Evolutionary conservation across 2,329 filamentous ascomycete genomes (phyloP), one percentile per base, ranked within the genome.

Genomic region (Zalaria obscura): DNA sequence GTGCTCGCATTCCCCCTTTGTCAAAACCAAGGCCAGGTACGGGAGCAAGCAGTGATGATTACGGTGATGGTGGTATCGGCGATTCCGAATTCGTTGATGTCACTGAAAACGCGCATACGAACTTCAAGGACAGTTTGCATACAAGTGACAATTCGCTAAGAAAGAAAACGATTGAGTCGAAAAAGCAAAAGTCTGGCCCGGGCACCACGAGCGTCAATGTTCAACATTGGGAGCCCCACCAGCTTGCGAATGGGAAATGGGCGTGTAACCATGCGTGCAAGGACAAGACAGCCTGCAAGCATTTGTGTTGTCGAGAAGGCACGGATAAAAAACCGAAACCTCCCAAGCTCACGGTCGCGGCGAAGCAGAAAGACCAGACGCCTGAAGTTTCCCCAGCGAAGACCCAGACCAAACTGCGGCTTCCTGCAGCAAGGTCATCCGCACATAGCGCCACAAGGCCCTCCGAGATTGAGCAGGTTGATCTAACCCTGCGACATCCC

Each of bases 201-300:
- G 5, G 9, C 5, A 25, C 18, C 18, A 18, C 18, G 18, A 2
- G 18, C 18, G 18, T 18, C 18, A 18, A 18, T 18, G 18, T 27
- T 28, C 38, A 43, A 28, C 31, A 38, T 31, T 47, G 50, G 29
- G 60, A 69, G 37, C 69, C 76, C 4, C 55, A 62, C 1, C 70
- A 68, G 49, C 69, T 87, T 46, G 59, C 67, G 0, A 88, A 83
- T 52, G 83, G 82, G 0, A 83, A 72, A 52, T 88, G 79, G 76
- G 70, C 71, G 31, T 89, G 83, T 59, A 80, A 80, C 44, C 83
- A 89, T 53, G 59, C 59, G 11, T 88, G 83, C 62, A 76, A 72
- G 50, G 66, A 79, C 48, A 77, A 73, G 49, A 62, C 56, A 33
- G 60, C 54, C 6, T 88, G 83, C 58, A 83, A 76, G 49, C 83